Percentiles rank a stretch among this genome's conserved stretches.
phyloP scores from a whole-genome alignment of 2,329 filamentous ascomycete species.

The Sordariomycetes sp. region DNA sequence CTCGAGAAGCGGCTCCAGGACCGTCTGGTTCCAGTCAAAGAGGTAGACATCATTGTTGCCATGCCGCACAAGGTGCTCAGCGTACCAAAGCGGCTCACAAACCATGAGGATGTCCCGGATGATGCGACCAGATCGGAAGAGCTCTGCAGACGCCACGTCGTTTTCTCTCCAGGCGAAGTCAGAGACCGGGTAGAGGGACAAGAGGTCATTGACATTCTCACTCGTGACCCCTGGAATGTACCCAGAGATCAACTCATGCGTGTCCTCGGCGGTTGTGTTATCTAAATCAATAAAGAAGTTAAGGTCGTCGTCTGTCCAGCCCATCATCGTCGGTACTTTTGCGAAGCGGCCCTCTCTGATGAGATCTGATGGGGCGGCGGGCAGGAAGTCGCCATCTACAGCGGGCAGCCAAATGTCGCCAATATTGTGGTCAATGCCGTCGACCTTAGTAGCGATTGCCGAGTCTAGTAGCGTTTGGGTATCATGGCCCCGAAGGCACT shows the following conservation, averaged over 20 bases:
- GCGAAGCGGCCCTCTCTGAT: constrained; percentile 45
- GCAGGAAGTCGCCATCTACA: constrained; percentile 27
- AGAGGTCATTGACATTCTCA: constrained; percentile 22
- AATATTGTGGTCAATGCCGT: constrained; percentile 28
- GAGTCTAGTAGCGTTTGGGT: constrained; percentile 27
- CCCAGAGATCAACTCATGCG: constrained; percentile 20
- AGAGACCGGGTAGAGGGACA: constrained; percentile 32
- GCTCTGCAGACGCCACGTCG: constrained; percentile 28
- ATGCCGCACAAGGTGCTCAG: constrained; percentile 19
- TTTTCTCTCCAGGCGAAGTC: constrained; percentile 26
- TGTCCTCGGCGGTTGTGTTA: constrained; percentile 24
- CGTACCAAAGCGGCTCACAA: constrained; percentile 31
- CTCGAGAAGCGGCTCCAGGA: constrained; percentile 28
- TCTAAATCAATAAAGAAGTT: constrained; percentile 24
- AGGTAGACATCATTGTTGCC: constrained; percentile 26
- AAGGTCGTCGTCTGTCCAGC: constrained; percentile 33
- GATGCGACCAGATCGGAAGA: constrained; percentile 32
- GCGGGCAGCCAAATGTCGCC: constrained; percentile 37
- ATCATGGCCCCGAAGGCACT: constrained; percentile 29
- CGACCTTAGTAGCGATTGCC: constrained; percentile 24
- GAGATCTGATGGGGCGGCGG: constrained; percentile 31
- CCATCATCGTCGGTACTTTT: constrained; percentile 47
- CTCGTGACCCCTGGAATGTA: constrained; percentile 23
- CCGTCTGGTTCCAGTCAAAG: constrained; percentile 39
- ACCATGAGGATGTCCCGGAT: constrained; percentile 38